Conservation (phyloP, 371 early-diverging fungal genomes). For the Circinella minor region DNA sequence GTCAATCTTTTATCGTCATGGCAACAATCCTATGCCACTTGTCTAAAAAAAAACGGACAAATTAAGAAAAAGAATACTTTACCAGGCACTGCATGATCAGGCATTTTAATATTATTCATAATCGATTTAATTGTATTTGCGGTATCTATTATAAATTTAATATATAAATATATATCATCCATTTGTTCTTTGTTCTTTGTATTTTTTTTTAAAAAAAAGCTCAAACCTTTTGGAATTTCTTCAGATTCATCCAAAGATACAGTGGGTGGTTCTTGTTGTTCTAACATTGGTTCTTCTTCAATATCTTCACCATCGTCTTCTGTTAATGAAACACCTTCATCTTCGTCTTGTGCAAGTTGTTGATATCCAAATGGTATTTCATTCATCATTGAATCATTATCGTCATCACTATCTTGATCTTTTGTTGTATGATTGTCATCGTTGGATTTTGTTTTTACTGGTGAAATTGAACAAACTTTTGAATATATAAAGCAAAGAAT, state of each 20-base stretch:
- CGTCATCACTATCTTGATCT: conserved; percentile 10
- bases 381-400: conserved; percentile 14
- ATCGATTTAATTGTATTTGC: conserved; percentile 41
- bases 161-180: not conserved
- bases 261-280: conserved; percentile 12
- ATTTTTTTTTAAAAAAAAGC: too few species aligned
- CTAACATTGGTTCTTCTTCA: not conserved
- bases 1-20: too few species aligned
- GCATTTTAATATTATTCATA: conserved; percentile 40
- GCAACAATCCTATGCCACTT: too few species aligned
- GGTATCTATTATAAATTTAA: conserved; percentile 25
- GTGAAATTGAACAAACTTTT: conserved; percentile 5
- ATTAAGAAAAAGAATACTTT: conserved; percentile 4
- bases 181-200: not conserved
- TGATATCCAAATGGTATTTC: conserved; percentile 29
- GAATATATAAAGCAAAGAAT: not conserved
- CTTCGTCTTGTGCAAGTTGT: conserved; percentile 41
- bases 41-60: too few species aligned
- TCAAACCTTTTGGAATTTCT: conserved; percentile 21
- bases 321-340: conserved; percentile 18
- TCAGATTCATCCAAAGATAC: conserved; percentile 24
- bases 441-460: too few species aligned
- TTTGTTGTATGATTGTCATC: too few species aligned
- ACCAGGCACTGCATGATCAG: conserved; percentile 42
- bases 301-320: conserved; percentile 25